Base-by-base conservation (phyloP, 495 filamentous ascomycete genomes). In the Penicillium steckii region DNA sequence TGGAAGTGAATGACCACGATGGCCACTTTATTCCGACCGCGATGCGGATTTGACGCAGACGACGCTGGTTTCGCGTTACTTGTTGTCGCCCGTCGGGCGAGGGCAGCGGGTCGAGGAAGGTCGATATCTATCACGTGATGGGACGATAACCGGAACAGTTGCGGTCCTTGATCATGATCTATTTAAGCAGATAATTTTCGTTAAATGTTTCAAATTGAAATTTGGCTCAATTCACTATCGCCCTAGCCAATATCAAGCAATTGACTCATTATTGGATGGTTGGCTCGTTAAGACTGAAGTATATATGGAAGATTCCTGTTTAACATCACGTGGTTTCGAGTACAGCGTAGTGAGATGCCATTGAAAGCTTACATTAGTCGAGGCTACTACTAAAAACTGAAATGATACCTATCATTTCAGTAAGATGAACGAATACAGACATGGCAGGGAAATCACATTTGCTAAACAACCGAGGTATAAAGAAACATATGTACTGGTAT, bases 401-500 rank as follows among this genome's bases (percentile, higher is more conserved):
- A 15, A 12, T 15, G n/a, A 2, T 4, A 18, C 33, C n/a, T 37
- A 18, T 10, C 26, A 27, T 4, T 27, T 5, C 10, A 27, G 26
- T 4, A 10, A 27, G 10, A 27, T 5, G 26, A 4, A 37, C 8
- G 15, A 4, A 22, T 23, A 22, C 18, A 41, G 18, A 41, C 10
- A 41, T 41, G 8, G 21, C 19, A 23, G 18, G 27, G 23, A 21
- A 41, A 23, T 41, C 18, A 22, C 38, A 41, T 41, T 41, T 41
- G 38, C 38, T 21, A 41, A 41, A 23, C 33, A 41, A 9, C 38
- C 9, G 18, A 41, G 38, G 38, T 41, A 23, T 41, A 23, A 41
- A 41, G 38, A 23, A 41, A 41, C 18, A 15, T 55, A 55, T 55
- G 38, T 48, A 49, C 52, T 49, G 46, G 19, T 29, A 44, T 37